phyloP scores from a whole-genome alignment of 2,329 filamentous ascomycete genomes.

The Fonsecaea multimorphosa region DNA sequence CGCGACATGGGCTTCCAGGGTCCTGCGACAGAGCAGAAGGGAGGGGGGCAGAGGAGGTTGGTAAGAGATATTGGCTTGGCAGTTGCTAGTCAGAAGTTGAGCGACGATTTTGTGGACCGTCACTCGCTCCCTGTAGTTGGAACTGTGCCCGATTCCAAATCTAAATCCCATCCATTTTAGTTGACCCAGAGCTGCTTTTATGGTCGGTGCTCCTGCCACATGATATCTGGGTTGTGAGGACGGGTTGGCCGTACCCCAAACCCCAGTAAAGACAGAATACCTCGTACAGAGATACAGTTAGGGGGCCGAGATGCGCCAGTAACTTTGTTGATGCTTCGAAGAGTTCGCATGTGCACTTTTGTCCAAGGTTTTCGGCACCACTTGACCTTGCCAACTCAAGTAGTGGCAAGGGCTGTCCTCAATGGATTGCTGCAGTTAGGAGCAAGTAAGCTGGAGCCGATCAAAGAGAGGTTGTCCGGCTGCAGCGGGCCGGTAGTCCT shows the following conservation, averaged over 20 bases:
- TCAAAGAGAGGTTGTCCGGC: background rate
- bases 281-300: background rate
- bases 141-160: background rate
- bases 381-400: slow-evolving; percentile 7
- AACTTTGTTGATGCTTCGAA: slow-evolving; percentile 1
- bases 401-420: slow-evolving; percentile 3
- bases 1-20: background rate
- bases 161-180: background rate
- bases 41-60: background rate
- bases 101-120: slow-evolving; percentile 1
- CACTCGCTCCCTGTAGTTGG: background rate
- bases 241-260: background rate
- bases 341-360: background rate
- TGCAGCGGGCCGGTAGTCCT: background rate
- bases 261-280: background rate
- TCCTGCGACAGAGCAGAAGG: background rate
- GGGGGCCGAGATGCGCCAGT: background rate
- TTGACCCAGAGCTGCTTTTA: background rate
- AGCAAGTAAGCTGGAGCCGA: slow-evolving; percentile 2
- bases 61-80: background rate
- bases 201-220: background rate
- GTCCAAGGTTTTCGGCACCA: background rate
- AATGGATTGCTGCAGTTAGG: background rate
- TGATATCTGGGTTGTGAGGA: background rate
- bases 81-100: background rate